Evolutionary conservation across 306 rosid genomes (phyloP).

Genomic region (Pyrus pyrifolia): DNA sequence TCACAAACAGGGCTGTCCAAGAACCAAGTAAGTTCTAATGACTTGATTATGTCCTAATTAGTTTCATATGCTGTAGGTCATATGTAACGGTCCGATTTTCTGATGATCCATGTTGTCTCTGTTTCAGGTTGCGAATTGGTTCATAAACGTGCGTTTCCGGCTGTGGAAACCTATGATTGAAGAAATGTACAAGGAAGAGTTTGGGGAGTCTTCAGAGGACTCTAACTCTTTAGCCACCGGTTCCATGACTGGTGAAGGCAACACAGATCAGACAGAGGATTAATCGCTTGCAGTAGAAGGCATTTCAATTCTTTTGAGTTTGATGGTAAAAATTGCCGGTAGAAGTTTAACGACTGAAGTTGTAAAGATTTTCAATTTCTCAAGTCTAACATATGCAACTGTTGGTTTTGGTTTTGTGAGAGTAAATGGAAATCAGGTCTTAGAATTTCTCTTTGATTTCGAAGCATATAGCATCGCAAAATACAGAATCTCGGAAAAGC

Average conservation of each 20-base stretch:
- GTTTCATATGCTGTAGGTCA: no score
- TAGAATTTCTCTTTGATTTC: background rate
- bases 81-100: background rate
- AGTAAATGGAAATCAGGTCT: background rate
- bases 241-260: slow-evolving; percentile 36
- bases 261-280: slow-evolving; percentile 47
- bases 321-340: background rate
- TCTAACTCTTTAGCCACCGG: slow-evolving; percentile 43
- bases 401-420: background rate
- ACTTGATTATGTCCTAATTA: background rate
- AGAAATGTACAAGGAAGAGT: slow-evolving; percentile 84
- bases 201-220: slow-evolving; percentile 84
- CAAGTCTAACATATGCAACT: background rate
- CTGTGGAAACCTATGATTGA: slow-evolving; percentile 95
- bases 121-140: slow-evolving; percentile 80
- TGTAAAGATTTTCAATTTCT: background rate
- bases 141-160: slow-evolving; percentile 79
- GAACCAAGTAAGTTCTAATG: slow-evolving; percentile 57
- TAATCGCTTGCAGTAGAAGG: slow-evolving; percentile 5
- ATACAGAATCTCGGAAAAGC: background rate
- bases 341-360: background rate
- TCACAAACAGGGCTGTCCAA: slow-evolving; percentile 77
- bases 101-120: slow-evolving; percentile 13
- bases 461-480: background rate
- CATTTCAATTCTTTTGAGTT: background rate